Conservation (phyloP, 495 filamentous ascomycete genomes). For the Penicillium coprophilum region DNA sequence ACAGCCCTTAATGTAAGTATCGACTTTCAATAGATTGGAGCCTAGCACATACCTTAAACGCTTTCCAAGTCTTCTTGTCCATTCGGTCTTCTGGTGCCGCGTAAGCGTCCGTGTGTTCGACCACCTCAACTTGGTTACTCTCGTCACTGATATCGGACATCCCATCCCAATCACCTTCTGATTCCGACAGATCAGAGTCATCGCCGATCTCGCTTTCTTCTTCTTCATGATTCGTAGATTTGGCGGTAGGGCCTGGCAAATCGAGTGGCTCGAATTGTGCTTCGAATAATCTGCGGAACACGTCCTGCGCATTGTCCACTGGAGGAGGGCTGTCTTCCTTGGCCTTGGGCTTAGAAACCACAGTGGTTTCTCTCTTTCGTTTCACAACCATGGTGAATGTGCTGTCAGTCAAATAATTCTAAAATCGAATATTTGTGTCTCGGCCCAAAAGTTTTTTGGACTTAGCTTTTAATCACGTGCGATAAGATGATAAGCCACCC, state of each 20-base stretch:
- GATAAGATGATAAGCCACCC: constrained; percentile 44
- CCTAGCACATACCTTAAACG: constrained; percentile 64
- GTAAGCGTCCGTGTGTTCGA: constrained; percentile 57
- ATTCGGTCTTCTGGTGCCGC: constrained; percentile 37
- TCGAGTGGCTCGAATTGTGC: constrained; percentile 75
- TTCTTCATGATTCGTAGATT: constrained; percentile 22
- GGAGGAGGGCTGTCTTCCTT: constrained; percentile 22
- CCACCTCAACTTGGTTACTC: constrained; percentile 53
- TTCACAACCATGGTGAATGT: constrained; percentile 35
- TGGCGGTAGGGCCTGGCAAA: constrained; percentile 19
- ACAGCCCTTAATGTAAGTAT: constrained; percentile 17
- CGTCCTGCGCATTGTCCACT: constrained; percentile 41
- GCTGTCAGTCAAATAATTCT: neutral
- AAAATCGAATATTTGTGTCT: constrained; percentile 3
- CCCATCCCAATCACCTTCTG: constrained; percentile 61
- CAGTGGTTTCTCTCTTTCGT: constrained; percentile 40
- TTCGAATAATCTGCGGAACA: constrained; percentile 83
- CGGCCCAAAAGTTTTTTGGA: constrained; percentile 19
- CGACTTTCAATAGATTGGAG: neutral
- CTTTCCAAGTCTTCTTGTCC: constrained; percentile 68
- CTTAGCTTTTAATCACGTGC: constrained; percentile 37
- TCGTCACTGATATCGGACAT: constrained; percentile 51
- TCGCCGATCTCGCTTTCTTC: constrained; percentile 37
- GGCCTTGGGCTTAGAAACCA: constrained; percentile 30
- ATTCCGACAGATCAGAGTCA: constrained; percentile 15